A percentile compares a stretch with the other conserved stretches of the same genome.
These are phyloP conservation scores for Mycosphaerelloides madeirae DNA, from an alignment of 2,329 filamentous ascomycete genomes.

Conservation along the genomic window DNA sequence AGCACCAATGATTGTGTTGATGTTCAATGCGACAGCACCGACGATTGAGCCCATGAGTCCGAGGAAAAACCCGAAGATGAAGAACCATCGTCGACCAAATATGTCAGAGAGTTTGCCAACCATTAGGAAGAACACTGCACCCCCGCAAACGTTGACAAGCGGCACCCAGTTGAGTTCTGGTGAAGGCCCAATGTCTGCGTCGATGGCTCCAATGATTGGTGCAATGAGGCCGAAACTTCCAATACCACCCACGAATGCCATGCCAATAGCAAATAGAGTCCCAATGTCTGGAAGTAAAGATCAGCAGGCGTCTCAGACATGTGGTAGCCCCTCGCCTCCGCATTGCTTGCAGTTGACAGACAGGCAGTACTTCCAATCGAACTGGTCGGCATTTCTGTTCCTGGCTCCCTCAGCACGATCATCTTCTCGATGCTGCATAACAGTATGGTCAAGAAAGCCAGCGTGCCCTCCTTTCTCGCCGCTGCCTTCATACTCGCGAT, in stretches of 20 bases:
- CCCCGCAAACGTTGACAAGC: constrained; percentile 33
- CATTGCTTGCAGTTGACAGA: constrained; percentile 24
- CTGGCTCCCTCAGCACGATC: constrained; percentile 23
- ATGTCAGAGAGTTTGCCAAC: constrained; percentile 37
- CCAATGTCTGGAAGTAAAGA: too few species aligned
- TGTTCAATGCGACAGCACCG: constrained; percentile 26
- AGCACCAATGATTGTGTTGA: constrained; percentile 25
- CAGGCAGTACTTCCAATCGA: constrained; percentile 22
- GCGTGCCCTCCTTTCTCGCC: too few species aligned
- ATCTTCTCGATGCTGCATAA: too few species aligned
- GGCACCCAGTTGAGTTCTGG: constrained; percentile 37
- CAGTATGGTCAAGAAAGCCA: too few species aligned
- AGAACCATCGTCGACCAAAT: constrained; percentile 35
- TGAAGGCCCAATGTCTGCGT: constrained; percentile 35
- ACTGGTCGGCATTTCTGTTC: constrained; percentile 21
- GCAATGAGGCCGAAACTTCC: constrained; percentile 26
- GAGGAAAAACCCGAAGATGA: constrained; percentile 33
- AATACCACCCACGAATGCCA: constrained; percentile 26
- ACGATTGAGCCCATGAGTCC: constrained; percentile 35
- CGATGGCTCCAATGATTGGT: constrained; percentile 27
- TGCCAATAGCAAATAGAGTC: constrained; percentile 23
- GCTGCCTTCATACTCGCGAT: too few species aligned
- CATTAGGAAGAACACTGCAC: constrained; percentile 35
- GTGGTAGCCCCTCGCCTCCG: too few species aligned
- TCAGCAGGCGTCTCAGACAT: too few species aligned